Conservation (phyloP, 116 monocot species). For the Iris pallida region DNA sequence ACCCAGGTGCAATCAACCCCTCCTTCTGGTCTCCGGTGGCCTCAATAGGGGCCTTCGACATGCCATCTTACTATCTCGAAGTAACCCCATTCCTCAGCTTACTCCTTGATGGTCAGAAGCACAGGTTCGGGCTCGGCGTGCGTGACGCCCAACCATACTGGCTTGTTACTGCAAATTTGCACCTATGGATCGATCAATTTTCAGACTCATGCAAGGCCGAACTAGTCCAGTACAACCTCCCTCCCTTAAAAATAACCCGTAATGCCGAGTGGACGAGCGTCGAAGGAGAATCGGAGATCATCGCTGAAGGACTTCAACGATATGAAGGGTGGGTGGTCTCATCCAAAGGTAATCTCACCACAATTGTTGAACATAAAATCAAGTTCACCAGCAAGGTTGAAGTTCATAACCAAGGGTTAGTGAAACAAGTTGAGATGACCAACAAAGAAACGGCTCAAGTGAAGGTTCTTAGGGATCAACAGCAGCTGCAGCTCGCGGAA, state of each 20-base stretch:
- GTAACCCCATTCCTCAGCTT: constrained; percentile 16
- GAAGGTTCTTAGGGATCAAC: constrained; percentile 11
- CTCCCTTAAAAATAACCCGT: constrained; percentile 18
- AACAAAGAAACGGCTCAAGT: constrained; percentile 25
- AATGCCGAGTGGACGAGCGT: constrained; percentile 17
- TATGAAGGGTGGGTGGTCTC: constrained; percentile 22
- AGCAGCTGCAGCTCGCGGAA: constrained; percentile 11
- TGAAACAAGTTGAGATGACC: constrained; percentile 13
- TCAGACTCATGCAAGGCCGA: constrained; percentile 19
- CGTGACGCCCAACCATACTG: constrained; percentile 14
- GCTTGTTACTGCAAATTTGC: constrained; percentile 20
- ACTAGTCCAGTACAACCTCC: constrained; percentile 4
- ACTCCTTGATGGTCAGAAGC: constrained; percentile 12
- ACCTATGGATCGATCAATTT: constrained; percentile 23
- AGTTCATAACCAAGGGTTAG: constrained; percentile 15
- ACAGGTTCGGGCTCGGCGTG: constrained; percentile 13
- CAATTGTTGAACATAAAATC: constrained; percentile 14
- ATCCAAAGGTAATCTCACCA: constrained; percentile 16
- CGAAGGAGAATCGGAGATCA: constrained; percentile 21
- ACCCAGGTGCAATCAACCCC: constrained; percentile 18
- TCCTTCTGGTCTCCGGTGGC: constrained; percentile 28
- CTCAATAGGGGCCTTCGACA: constrained; percentile 24
- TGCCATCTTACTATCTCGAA: constrained; percentile 23
- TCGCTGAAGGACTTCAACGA: constrained; percentile 15
- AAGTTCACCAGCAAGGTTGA: constrained; percentile 26